A percentile compares a stretch with the other conserved stretches of the same genome.
phyloP scores from a whole-genome alignment of 2,329 filamentous ascomycete species.

The Cercospora canescens region DNA sequence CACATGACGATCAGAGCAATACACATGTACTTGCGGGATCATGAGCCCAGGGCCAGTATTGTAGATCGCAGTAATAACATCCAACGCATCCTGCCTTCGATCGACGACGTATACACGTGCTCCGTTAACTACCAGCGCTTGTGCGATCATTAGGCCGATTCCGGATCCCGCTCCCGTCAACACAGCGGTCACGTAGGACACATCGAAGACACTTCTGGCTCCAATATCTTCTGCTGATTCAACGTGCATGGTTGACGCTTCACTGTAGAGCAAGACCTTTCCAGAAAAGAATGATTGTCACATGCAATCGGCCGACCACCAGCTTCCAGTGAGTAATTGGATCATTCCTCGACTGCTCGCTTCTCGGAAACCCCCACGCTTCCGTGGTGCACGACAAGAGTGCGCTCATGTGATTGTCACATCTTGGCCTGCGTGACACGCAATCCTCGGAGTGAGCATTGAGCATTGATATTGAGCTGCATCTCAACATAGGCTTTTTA shows the following conservation, averaged over 20 bases:
- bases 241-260: background rate
- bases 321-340: background rate
- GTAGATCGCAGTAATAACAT: background rate
- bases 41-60: background rate
- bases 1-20: no score
- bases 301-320: background rate
- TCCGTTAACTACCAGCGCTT: background rate
- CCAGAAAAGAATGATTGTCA: background rate
- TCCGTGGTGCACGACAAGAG: background rate
- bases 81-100: background rate
- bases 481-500: background rate
- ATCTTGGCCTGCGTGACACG: background rate
- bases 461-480: background rate
- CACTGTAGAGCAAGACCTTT: no score
- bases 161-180: background rate
- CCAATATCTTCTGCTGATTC: background rate
- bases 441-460: background rate
- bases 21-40: no score
- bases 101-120: background rate
- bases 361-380: background rate
- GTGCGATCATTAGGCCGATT: background rate
- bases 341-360: background rate
- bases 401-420: background rate
- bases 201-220: slow-evolving; percentile 22
- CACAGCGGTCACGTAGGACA: background rate